Conservation (phyloP, 352 stramenopile genomes). For the Globisporangium orthogonon region DNA sequence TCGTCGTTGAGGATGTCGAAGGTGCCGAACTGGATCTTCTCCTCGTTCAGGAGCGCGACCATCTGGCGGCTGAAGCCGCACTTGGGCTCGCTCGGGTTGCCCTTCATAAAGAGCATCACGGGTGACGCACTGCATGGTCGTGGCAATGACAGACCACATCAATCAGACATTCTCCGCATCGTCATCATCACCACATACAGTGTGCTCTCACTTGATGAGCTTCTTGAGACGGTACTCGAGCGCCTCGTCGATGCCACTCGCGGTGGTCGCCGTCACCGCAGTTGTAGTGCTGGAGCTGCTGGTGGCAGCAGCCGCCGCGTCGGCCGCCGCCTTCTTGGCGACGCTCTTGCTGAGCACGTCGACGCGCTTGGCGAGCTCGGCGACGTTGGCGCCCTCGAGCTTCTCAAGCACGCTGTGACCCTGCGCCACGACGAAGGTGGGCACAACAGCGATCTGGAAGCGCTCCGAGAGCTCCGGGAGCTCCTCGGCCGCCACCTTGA, state of each 20-base stretch:
- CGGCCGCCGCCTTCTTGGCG: constrained; percentile 38
- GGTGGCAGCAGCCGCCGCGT: constrained; percentile 18
- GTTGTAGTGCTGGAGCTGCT: constrained; percentile 6
- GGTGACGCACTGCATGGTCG: constrained; percentile 41
- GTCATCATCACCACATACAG: neutral
- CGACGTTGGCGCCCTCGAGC: constrained; percentile 78
- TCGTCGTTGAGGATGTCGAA: constrained; percentile 98
- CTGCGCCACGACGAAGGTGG: constrained; percentile 90
- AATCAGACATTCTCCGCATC: neutral
- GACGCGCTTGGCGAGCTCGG: constrained; percentile 78
- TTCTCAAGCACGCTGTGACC: constrained; percentile 74
- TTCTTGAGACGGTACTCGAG: constrained; percentile 77
- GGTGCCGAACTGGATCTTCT: constrained; percentile 91
- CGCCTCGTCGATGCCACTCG: constrained; percentile 47
- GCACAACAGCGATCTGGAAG: constrained; percentile 90
- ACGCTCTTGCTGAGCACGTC: constrained; percentile 82
- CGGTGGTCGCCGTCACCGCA: constrained; percentile 8
- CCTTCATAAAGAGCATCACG: constrained; percentile 99
- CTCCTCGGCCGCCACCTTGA: constrained; percentile 84
- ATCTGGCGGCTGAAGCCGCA: constrained; percentile 96
- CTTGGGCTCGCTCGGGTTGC: constrained; percentile 89
- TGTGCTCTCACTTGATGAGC: constrained; percentile 48
- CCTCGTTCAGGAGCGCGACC: constrained; percentile 90
- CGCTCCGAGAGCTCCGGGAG: constrained; percentile 79
- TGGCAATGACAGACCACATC: no score